Evolutionary conservation across 345 rosid genomes (phyloP), one percentile per base, ranked within the genome.

Genomic region (Sisymbrium altissimum): DNA sequence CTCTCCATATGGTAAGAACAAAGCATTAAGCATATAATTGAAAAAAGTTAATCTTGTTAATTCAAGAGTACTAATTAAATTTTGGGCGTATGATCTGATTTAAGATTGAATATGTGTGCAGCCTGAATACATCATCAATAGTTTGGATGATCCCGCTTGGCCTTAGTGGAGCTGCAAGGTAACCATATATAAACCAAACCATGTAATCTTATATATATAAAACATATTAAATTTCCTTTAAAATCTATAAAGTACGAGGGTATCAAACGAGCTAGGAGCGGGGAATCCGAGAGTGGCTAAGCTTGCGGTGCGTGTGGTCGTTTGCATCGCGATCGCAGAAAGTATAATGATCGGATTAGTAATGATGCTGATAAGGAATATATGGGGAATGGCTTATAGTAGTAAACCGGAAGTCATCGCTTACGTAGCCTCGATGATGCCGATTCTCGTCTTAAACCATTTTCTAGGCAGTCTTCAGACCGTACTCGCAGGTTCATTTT

Each of bases 131-230:
- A 17, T 66, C 81, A 40, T 64, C 81, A 45, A 70, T 81, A 2
- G 87, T 86, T 29, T 93, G 91, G 92, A 93, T 87, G 96, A 84
- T 91, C 70, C 89, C 97, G 15, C 84, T 72, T 21, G 98, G 98
- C 43, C 89, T 93, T 4, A 87, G 97, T 70, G 79, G 88, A 2
- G 94, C 96, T 14, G 86, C 84, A 67, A 93, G 98, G 98, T 89
- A 49, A 73, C n/a, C n/a, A n/a, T n/a, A n/a, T n/a, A n/a, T n/a
- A 86, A 36, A 52, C 7, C 4, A 73, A 33, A 58, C 60, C 55
- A 44, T 30, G n/a, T n/a, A n/a, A n/a, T n/a, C n/a, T n/a, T n/a
- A n/a, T n/a, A n/a, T n/a, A n/a, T n/a, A n/a, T n/a, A n/a, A n/a
- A n/a, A 6, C 21, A 44, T 30, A 6, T 23, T 23, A 30, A 38